A percentile compares a stretch with the other conserved stretches of the same genome.
Conservation (phyloP, 306 rosid genomes). For the Castanea sativa region DNA sequence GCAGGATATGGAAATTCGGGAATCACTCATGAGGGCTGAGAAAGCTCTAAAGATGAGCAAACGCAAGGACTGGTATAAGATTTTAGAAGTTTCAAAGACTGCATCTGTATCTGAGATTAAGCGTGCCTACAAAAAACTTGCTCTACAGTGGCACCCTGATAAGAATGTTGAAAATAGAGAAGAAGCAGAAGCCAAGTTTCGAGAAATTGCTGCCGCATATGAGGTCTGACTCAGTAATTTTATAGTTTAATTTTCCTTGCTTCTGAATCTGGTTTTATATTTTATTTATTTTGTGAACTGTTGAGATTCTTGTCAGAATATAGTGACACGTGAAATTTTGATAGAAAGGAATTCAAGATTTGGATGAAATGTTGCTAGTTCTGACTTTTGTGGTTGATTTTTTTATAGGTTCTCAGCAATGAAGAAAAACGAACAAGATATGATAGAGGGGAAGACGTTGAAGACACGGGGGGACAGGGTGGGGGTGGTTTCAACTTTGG, state of each 20-base stretch:
- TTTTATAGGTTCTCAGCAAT: slow-evolving; percentile 72
- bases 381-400: slow-evolving; percentile 19
- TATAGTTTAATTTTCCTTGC: neutral
- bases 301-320: neutral
- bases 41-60: slow-evolving; percentile 97
- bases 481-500: slow-evolving; percentile 82
- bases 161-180: slow-evolving; percentile 90
- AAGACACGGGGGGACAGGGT: slow-evolving; percentile 68
- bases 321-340: neutral
- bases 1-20: slow-evolving; percentile 94
- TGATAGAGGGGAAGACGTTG: slow-evolving; percentile 96
- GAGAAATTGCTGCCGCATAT: slow-evolving; percentile 94
- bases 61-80: slow-evolving; percentile 96
- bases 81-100: slow-evolving; percentile 81
- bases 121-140: slow-evolving; percentile 97
- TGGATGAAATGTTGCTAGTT: slow-evolving; percentile 6
- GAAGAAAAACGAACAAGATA: slow-evolving; percentile 90
- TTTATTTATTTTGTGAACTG: neutral
- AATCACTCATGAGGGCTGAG: slow-evolving; percentile 78
- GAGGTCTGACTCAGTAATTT: slow-evolving; percentile 53
- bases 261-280: neutral
- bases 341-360: neutral
- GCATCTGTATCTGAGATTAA: slow-evolving; percentile 81
- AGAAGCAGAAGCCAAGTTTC: slow-evolving; percentile 89
- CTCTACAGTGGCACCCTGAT: slow-evolving; percentile 99